Conservation (phyloP, 2,329 filamentous ascomycete genomes). For the Leptographium flavum region DNA sequence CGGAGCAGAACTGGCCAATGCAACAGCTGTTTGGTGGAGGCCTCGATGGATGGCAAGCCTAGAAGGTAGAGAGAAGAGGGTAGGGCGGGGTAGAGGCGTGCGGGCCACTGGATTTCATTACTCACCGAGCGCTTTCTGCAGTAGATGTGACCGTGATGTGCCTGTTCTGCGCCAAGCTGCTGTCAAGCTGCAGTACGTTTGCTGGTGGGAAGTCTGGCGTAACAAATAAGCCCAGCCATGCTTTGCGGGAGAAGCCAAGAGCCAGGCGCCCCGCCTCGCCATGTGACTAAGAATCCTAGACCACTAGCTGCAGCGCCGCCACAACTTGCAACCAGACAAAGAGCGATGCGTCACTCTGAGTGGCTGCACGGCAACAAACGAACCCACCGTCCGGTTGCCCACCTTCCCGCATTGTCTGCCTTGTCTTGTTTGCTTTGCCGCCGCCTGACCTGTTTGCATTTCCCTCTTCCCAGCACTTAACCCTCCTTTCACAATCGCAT, state of each 20-base stretch:
- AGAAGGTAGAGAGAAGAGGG: too few species aligned
- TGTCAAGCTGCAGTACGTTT: too few species aligned
- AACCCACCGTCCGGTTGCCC: neutral
- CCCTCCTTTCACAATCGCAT: neutral
- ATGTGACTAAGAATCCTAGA: neutral
- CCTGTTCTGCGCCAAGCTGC: too few species aligned
- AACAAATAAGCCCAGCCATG: neutral
- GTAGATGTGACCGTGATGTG: too few species aligned
- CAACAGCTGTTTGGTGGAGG: neutral
- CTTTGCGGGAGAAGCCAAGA: neutral
- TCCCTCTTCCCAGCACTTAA: neutral
- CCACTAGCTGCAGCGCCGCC: neutral
- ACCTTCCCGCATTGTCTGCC: neutral
- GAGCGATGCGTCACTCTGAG: neutral
- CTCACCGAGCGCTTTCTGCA: too few species aligned
- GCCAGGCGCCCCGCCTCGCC: neutral
- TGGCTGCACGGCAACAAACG: neutral
- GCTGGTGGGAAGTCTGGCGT: neutral
- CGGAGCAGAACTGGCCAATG: too few species aligned
- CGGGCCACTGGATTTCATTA: too few species aligned
- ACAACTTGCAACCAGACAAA: neutral
- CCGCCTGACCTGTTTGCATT: neutral
- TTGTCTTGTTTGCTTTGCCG: neutral
- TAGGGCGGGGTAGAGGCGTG: too few species aligned
- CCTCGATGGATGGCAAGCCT: too few species aligned